Conservation (phyloP, 2,329 filamentous ascomycete species). For the Fusarium sp. region DNA sequence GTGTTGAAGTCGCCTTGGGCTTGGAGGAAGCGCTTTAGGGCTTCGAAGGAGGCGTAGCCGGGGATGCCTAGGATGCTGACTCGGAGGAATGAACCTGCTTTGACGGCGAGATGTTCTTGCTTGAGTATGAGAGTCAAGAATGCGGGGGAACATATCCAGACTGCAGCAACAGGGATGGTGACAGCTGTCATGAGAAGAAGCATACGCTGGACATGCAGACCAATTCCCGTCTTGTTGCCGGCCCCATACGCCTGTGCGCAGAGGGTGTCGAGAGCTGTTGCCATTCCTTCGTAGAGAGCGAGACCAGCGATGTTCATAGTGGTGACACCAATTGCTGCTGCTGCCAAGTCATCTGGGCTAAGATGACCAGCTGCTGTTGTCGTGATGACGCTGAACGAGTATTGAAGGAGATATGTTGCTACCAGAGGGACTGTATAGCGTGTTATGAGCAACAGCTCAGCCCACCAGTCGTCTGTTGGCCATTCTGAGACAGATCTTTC, state of each 20-base stretch:
- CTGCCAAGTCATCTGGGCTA: slow-evolving; percentile 60
- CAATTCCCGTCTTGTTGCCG: slow-evolving; percentile 56
- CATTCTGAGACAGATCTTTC: background rate
- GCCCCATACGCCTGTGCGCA: slow-evolving; percentile 42
- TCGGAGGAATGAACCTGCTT: slow-evolving; percentile 58
- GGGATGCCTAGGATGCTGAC: slow-evolving; percentile 59
- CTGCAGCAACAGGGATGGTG: slow-evolving; percentile 55
- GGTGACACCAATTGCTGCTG: slow-evolving; percentile 59
- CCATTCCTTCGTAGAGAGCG: slow-evolving; percentile 49
- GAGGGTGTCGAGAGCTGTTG: slow-evolving; percentile 39
- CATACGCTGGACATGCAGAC: slow-evolving; percentile 62
- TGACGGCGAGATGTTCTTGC: slow-evolving; percentile 55
- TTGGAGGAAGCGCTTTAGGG: slow-evolving; percentile 62
- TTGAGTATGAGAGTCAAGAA: slow-evolving; percentile 56
- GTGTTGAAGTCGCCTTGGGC: slow-evolving; percentile 63
- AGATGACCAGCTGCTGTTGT: slow-evolving; percentile 62
- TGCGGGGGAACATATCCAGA: slow-evolving; percentile 59
- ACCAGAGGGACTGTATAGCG: slow-evolving; percentile 55
- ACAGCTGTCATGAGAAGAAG: slow-evolving; percentile 56
- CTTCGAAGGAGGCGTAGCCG: slow-evolving; percentile 63
- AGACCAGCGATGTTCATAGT: slow-evolving; percentile 63
- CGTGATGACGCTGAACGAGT: slow-evolving; percentile 60
- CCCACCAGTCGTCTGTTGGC: background rate
- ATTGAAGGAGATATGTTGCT: slow-evolving; percentile 62
- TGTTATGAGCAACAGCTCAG: slow-evolving; percentile 28